Conservation (phyloP, 257 asterid genomes). For the Knoxia roxburghii region DNA sequence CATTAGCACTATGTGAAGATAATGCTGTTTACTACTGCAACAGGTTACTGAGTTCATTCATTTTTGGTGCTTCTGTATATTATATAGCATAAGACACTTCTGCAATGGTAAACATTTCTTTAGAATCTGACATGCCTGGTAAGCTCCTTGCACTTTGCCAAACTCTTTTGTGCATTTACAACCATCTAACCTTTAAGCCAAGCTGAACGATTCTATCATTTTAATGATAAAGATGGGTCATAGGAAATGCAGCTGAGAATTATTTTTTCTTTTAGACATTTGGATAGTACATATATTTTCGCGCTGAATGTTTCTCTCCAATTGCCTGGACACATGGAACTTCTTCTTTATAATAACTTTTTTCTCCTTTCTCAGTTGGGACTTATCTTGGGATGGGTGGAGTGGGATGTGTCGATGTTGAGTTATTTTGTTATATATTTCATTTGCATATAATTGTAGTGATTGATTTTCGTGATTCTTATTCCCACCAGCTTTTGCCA, state of each 20-base stretch:
- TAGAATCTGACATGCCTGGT: background rate
- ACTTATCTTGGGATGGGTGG: background rate
- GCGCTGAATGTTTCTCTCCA: background rate
- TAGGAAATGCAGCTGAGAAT: background rate
- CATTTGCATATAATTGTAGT: background rate
- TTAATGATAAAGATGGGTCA: background rate
- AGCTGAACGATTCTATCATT: background rate
- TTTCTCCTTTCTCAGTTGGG: background rate
- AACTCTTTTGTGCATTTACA: background rate
- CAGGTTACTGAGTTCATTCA: conserved; percentile 41
- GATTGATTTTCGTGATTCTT: background rate
- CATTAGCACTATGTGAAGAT: conserved; percentile 58
- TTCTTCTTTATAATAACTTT: background rate
- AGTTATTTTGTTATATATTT: background rate
- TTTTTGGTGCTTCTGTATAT: background rate
- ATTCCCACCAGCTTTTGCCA: background rate
- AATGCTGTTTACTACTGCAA: conserved; percentile 85
- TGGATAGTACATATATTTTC: background rate
- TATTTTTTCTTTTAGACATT: background rate
- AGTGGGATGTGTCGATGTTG: background rate
- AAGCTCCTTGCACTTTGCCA: background rate
- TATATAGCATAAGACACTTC: background rate
- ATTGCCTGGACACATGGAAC: background rate
- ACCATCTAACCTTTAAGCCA: background rate
- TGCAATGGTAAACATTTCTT: background rate